These are phyloP conservation scores for Elsinoe batatas DNA, from an alignment of 2,329 filamentous ascomycete species.

Conservation along the genomic window DNA sequence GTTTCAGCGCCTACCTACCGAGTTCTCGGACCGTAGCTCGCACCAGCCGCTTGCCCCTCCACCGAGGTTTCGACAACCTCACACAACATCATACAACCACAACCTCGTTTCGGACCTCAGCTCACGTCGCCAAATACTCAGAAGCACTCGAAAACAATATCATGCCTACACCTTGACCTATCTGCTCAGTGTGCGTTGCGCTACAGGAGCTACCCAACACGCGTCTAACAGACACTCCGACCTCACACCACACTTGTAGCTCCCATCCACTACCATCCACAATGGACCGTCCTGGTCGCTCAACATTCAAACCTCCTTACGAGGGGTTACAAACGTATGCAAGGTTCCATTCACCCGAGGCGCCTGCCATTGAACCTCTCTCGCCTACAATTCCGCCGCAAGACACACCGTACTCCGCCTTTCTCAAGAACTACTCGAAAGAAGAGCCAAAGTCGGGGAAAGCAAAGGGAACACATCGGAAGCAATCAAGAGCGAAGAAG, in stretches of 20 bases:
- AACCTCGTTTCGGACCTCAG: too few species aligned
- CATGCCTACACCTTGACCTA: neutral
- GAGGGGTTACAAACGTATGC: constrained; percentile 8
- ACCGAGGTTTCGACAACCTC: constrained; percentile 11
- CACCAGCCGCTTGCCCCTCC: constrained; percentile 8
- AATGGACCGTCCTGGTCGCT: constrained; percentile 19
- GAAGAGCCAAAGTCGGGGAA: neutral
- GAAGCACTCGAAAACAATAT: neutral
- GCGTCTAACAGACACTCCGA: constrained; percentile 10
- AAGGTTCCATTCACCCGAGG: constrained; percentile 25
- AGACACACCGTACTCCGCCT: constrained; percentile 24
- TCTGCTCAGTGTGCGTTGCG: neutral
- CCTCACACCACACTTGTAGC: constrained; percentile 13
- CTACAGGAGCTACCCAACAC: constrained; percentile 5
- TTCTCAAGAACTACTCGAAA: constrained; percentile 1
- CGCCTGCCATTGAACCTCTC: constrained; percentile 26
- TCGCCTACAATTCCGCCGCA: constrained; percentile 23
- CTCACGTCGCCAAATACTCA: neutral
- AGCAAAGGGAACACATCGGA: constrained; percentile 14
- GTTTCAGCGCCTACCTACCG: neutral
- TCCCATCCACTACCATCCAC: neutral
- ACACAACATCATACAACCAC: neutral
- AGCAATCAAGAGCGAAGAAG: constrained; percentile 12
- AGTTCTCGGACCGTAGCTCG: constrained; percentile 6
- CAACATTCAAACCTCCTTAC: constrained; percentile 23